These are phyloP conservation scores for Tolypocladium tropicale DNA, from an alignment of 2,329 filamentous ascomycete genomes.

Conservation along the genomic window DNA sequence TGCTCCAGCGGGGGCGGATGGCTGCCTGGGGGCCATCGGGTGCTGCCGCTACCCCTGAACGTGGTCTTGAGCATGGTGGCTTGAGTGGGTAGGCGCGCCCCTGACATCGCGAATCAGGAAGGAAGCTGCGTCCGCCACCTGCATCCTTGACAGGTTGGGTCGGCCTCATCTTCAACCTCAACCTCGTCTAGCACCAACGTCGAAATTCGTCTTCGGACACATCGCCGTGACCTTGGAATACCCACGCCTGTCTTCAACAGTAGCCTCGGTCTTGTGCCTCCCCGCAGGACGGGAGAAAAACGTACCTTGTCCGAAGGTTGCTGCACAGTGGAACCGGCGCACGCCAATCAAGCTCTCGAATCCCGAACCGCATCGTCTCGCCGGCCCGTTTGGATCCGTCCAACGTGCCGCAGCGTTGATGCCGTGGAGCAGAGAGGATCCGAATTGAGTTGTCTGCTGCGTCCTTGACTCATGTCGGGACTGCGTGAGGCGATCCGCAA, in stretches of 20 bases:
- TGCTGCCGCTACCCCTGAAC: neutral
- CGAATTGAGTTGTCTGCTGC: neutral
- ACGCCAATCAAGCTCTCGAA: neutral
- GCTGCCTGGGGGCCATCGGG: neutral
- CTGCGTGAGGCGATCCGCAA: too few relatives aligned
- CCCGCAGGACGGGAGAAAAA: neutral
- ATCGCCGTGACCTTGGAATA: too few relatives aligned
- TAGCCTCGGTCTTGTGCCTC: too few relatives aligned
- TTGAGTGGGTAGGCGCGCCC: neutral
- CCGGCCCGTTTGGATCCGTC: slow-evolving; percentile 12
- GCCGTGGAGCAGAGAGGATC: slow-evolving; percentile 10
- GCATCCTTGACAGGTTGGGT: neutral
- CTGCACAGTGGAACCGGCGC: neutral
- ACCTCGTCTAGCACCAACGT: neutral
- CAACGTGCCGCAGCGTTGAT: slow-evolving; percentile 14
- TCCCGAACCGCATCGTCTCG: neutral
- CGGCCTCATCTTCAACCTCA: neutral
- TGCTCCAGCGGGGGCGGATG: neutral
- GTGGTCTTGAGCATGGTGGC: neutral
- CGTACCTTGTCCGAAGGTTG: neutral
- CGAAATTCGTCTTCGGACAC: neutral
- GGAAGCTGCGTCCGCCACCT: neutral
- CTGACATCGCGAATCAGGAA: neutral
- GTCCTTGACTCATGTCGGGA: neutral
- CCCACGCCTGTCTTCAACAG: neutral